Percentiles rank a stretch among this genome's conserved stretches.
Conservation (phyloP, 768 basidiomycete genomes). For the Russula griseocarnosa region DNA sequence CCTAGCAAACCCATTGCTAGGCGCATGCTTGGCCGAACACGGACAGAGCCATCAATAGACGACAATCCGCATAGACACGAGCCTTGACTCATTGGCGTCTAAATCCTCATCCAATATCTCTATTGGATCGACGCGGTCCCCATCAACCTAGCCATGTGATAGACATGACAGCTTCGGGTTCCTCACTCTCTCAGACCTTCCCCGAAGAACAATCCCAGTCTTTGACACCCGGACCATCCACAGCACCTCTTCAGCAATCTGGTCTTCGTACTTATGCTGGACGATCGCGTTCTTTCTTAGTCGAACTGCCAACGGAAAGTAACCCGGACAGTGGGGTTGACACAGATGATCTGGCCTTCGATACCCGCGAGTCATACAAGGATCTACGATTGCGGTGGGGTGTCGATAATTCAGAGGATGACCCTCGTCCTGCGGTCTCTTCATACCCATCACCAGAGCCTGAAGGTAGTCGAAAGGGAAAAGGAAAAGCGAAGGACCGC, state of each 20-base stretch:
- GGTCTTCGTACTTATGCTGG: slow-evolving; percentile 69
- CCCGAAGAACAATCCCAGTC: slow-evolving; percentile 15
- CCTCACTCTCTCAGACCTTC: slow-evolving; percentile 25
- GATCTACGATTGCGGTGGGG: slow-evolving; percentile 76
- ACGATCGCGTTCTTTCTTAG: slow-evolving; percentile 74
- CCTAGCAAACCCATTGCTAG: slow-evolving; percentile 44
- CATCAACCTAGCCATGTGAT: slow-evolving; percentile 28
- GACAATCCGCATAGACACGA: slow-evolving; percentile 32
- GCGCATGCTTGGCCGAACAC: slow-evolving; percentile 69
- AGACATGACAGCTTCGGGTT: slow-evolving; percentile 21
- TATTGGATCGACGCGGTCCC: slow-evolving; percentile 22
- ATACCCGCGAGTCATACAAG: slow-evolving; percentile 66
- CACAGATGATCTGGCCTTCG: slow-evolving; percentile 42
- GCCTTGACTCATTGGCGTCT: slow-evolving; percentile 30
- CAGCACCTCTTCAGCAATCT: slow-evolving; percentile 30
- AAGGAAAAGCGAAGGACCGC: slow-evolving; percentile 35
- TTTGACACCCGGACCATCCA: slow-evolving; percentile 25
- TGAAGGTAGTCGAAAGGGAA: slow-evolving; percentile 38
- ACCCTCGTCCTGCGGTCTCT: slow-evolving; percentile 42
- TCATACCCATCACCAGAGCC: slow-evolving; percentile 26
- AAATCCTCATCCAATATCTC: slow-evolving; percentile 27
- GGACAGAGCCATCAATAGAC: slow-evolving; percentile 52
- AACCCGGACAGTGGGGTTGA: slow-evolving; percentile 32
- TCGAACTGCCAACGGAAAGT: slow-evolving; percentile 45
- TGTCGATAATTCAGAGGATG: slow-evolving; percentile 75